A percentile compares a stretch with the other conserved stretches of the same genome.
These are phyloP conservation scores for Alternaria solani DNA, from an alignment of 2,329 filamentous ascomycete genomes.

Conservation along the genomic window DNA sequence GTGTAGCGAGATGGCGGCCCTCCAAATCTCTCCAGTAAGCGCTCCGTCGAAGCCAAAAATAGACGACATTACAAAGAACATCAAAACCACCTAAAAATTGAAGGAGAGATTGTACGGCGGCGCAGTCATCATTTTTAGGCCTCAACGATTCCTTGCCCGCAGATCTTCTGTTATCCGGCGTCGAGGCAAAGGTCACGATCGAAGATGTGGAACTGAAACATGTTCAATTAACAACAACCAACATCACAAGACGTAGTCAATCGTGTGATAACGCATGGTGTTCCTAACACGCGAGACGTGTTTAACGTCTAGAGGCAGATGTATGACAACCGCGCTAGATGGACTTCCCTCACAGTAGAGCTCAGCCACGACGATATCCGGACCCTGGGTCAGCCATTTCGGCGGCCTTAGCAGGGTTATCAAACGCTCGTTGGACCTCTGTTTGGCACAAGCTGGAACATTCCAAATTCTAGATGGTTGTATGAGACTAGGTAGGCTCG, in stretches of 20 bases:
- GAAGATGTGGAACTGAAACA: neutral
- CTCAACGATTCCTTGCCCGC: neutral
- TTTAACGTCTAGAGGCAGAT: neutral
- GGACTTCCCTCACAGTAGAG: neutral
- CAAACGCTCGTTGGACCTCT: slow-evolving; percentile 5
- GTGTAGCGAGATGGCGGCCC: neutral
- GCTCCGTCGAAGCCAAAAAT: slow-evolving; percentile 11
- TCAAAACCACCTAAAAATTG: neutral
- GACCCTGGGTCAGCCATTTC: slow-evolving; percentile 13
- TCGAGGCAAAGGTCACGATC: neutral
- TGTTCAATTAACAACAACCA: neutral
- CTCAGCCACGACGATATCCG: slow-evolving; percentile 7
- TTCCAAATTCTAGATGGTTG: neutral
- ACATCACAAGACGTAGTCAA: neutral
- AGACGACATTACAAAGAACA: slow-evolving; percentile 5
- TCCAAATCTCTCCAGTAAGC: neutral
- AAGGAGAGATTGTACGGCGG: neutral
- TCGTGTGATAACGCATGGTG: neutral
- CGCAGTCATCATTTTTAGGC: neutral
- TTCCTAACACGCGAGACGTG: neutral
- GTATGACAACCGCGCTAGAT: slow-evolving; percentile 5
- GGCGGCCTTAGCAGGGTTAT: slow-evolving; percentile 7
- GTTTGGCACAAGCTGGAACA: neutral
- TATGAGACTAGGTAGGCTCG: neutral
- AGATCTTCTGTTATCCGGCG: neutral